phyloP scores from a whole-genome alignment of 2,329 filamentous ascomycete genomes.

The Fusarium tjaetaba region DNA sequence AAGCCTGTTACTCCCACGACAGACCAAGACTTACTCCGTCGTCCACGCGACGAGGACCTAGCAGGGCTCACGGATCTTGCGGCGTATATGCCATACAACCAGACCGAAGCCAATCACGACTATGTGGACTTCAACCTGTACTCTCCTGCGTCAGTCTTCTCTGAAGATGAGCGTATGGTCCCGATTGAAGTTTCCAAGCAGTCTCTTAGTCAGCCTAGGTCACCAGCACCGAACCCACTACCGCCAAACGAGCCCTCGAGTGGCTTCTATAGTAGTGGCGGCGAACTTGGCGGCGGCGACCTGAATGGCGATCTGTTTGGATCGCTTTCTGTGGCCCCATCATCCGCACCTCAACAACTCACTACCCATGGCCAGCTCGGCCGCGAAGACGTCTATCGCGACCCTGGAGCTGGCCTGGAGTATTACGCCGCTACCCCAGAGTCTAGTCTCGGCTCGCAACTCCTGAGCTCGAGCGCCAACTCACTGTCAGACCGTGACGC shows the following conservation, averaged over 20 bases:
- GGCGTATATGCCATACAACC: conserved; percentile 38
- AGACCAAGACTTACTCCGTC: conserved; percentile 30
- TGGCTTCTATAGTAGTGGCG: conserved; percentile 2
- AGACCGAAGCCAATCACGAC: conserved; percentile 44
- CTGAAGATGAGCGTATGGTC: conserved; percentile 60
- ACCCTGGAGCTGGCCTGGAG: conserved; percentile 31
- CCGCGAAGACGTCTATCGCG: conserved; percentile 16
- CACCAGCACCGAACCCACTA: conserved; percentile 18
- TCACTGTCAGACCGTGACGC: background rate
- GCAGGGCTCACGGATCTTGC: conserved; percentile 15
- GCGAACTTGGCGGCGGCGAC: background rate
- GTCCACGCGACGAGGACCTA: background rate
- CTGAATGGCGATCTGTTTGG: conserved; percentile 2
- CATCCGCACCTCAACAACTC: conserved; percentile 1
- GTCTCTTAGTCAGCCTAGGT: conserved; percentile 27
- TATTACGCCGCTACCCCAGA: conserved; percentile 6
- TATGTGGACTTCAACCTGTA: conserved; percentile 67
- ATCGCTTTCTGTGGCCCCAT: background rate
- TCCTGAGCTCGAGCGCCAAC: background rate
- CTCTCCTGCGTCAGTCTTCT: conserved; percentile 59
- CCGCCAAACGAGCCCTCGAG: conserved; percentile 21
- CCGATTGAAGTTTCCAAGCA: conserved; percentile 41
- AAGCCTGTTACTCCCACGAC: conserved; percentile 43
- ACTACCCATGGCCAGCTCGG: conserved; percentile 17
- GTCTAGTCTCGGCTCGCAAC: conserved; percentile 9